These are phyloP conservation scores for Panaeolus cyanescens DNA, from an alignment of 768 basidiomycete genomes.

Conservation along the genomic window DNA sequence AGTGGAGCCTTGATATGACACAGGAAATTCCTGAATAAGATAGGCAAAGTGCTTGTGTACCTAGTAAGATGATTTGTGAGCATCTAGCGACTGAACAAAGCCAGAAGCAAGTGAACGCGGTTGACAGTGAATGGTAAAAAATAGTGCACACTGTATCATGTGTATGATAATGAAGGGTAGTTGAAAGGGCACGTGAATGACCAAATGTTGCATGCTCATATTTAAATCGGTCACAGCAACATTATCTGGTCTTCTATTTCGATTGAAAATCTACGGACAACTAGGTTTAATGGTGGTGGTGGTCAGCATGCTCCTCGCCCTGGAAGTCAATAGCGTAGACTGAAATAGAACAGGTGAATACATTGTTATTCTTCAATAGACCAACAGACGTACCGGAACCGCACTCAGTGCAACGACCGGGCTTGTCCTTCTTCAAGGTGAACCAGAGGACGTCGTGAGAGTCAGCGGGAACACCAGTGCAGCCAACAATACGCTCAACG, in stretches of 20 bases:
- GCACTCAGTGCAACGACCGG: constrained; percentile 87
- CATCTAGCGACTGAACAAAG: too few species aligned
- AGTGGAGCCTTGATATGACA: too few species aligned
- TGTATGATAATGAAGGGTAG: too few species aligned
- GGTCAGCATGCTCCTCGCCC: constrained; percentile 51
- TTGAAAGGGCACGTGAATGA: background rate
- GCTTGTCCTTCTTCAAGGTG: constrained; percentile 61
- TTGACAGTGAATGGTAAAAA: too few species aligned
- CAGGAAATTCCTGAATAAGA: too few species aligned
- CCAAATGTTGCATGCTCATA: constrained; percentile 13
- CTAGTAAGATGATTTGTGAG: too few species aligned
- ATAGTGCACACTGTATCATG: too few species aligned
- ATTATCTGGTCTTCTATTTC: background rate
- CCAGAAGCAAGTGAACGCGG: too few species aligned
- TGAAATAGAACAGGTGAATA: constrained; percentile 26
- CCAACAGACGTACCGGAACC: constrained; percentile 71
- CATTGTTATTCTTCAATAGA: background rate
- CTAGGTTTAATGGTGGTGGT: constrained; percentile 43
- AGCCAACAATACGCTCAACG: constrained; percentile 83
- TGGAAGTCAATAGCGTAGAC: constrained; percentile 79
- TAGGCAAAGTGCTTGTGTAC: too few species aligned
- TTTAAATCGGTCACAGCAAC: constrained; percentile 11
- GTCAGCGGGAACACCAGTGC: constrained; percentile 93
- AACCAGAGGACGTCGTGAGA: constrained; percentile 95
- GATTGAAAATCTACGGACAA: background rate